phyloP scores from a whole-genome alignment of 75 land plant species.

The Cupressus sempervirens region DNA sequence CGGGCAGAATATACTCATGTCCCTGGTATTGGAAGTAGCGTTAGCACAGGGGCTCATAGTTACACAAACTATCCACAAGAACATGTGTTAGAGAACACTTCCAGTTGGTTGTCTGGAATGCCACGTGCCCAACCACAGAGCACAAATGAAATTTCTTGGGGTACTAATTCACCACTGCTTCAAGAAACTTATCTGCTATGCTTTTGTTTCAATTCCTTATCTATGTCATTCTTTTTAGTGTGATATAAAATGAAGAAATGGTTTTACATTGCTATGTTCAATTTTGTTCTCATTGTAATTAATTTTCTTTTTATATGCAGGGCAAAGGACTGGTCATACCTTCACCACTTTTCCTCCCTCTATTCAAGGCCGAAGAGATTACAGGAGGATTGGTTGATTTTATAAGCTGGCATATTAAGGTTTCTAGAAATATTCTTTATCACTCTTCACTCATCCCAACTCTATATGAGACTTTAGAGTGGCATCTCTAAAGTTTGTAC shows the following conservation, averaged over 20 bases:
- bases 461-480: conserved; percentile 2
- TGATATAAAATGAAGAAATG: background rate
- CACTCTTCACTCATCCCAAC: background rate
- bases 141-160: conserved; percentile 35
- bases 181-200: background rate
- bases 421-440: conserved; percentile 12
- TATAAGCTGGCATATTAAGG: conserved; percentile 2
- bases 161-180: conserved; percentile 12
- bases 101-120: conserved; percentile 20
- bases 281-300: background rate
- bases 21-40: conserved; percentile 1
- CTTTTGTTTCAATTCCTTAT: background rate
- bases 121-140: conserved; percentile 35
- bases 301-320: conserved; percentile 19
- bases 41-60: conserved; percentile 6
- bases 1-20: background rate
- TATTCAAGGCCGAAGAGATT: conserved; percentile 42
- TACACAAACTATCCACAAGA: conserved; percentile 23
- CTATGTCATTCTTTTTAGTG: background rate
- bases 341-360: conserved; percentile 30
- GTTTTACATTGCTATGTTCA: background rate
- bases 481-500: conserved; percentile 11
- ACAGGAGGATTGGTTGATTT: conserved; percentile 42
- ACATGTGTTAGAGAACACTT: conserved; percentile 20
- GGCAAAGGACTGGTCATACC: conserved; percentile 39